A percentile compares a stretch with the other conserved stretches of the same genome.
phyloP scores from a whole-genome alignment of 2,329 filamentous ascomycete species.

The Fusarium floridanum region DNA sequence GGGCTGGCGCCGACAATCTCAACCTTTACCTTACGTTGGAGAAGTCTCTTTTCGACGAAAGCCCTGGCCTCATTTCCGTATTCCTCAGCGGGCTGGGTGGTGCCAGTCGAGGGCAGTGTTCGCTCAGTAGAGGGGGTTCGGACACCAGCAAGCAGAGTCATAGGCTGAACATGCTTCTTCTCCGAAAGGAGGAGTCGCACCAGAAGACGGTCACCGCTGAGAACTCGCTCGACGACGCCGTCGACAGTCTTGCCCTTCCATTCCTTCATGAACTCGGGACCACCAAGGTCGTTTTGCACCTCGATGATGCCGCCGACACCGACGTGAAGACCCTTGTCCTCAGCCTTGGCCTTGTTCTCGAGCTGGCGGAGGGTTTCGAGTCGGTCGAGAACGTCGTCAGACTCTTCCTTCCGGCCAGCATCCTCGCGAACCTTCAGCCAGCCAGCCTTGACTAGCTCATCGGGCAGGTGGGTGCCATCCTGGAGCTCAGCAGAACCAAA shows the following conservation, averaged over 20 bases:
- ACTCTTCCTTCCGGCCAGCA: conserved; percentile 90
- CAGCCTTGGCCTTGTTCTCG: conserved; percentile 82
- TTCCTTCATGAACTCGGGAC: conserved; percentile 82
- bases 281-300: conserved; percentile 83
- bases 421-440: conserved; percentile 96
- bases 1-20: conserved; percentile 88
- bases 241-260: conserved; percentile 90
- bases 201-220: conserved; percentile 91
- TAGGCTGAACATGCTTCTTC: conserved; percentile 87
- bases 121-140: conserved; percentile 91
- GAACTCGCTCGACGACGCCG: conserved; percentile 88
- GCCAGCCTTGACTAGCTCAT: conserved; percentile 86
- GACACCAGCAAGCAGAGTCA: conserved; percentile 90
- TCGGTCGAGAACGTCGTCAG: conserved; percentile 77
- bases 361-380: conserved; percentile 83
- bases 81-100: conserved; percentile 87
- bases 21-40: conserved; percentile 88
- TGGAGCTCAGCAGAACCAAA: conserved; percentile 86
- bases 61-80: conserved; percentile 88
- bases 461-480: conserved; percentile 82
- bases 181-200: conserved; percentile 84
- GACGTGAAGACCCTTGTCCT: conserved; percentile 86
- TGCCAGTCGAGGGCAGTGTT: conserved; percentile 80
- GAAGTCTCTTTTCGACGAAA: conserved; percentile 87
- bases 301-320: conserved; percentile 76